Percentiles rank a stretch among this genome's conserved stretches.
These are phyloP conservation scores for Coniochaeta hoffmannii DNA, from an alignment of 2,329 filamentous ascomycete species.

Conservation along the genomic window DNA sequence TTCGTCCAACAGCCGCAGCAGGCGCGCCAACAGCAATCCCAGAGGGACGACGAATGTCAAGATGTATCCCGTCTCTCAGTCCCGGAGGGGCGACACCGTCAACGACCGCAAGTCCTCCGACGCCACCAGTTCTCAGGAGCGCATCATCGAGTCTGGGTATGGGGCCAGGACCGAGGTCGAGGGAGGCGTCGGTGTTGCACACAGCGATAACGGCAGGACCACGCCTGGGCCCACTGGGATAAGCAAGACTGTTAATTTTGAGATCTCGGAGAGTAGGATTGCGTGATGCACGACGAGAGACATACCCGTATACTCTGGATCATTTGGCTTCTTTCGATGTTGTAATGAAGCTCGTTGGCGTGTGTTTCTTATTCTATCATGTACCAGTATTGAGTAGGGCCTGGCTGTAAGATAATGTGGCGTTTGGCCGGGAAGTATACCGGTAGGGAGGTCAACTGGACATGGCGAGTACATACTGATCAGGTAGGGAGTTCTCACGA, in stretches of 20 bases:
- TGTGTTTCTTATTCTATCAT: no score
- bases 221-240: neutral
- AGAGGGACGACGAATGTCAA: no score
- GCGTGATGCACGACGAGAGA: neutral
- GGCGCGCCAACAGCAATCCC: neutral
- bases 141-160: neutral
- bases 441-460: no score
- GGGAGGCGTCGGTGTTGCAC: neutral
- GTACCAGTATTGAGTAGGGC: no score
- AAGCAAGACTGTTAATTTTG: neutral
- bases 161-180: neutral
- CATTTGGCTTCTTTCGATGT: no score
- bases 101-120: neutral
- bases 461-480: no score
- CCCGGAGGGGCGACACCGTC: neutral
- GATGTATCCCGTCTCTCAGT: neutral
- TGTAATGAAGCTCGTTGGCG: neutral
- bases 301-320: neutral
- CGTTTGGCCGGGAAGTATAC: no score
- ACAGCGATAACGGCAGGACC: neutral
- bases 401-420: no score
- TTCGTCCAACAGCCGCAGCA: slow-evolving; percentile 3
- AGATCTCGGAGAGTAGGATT: neutral
- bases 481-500: no score
- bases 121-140: neutral